Conservation (phyloP, 2,329 filamentous ascomycete genomes). For the Penicillium sp. region DNA sequence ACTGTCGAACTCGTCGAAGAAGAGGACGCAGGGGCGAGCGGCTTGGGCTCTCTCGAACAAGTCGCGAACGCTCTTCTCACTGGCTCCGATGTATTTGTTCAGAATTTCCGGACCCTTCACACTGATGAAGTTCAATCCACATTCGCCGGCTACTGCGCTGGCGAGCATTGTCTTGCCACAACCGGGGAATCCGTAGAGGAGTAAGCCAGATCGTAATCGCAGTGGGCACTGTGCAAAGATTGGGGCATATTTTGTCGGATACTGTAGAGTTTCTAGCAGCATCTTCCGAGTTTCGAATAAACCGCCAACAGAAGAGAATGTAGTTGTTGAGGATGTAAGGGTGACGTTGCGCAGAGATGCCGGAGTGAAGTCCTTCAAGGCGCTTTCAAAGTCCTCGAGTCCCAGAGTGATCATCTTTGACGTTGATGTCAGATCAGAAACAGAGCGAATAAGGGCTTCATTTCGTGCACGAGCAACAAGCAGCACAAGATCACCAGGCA, state of each 20-base stretch:
- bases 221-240: constrained; percentile 96
- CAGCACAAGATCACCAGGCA: constrained; percentile 88
- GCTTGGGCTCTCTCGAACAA: constrained; percentile 88
- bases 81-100: constrained; percentile 98
- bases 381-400: constrained; percentile 75
- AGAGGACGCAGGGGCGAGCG: constrained; percentile 87
- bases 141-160: constrained; percentile 95
- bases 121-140: constrained; percentile 95
- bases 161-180: constrained; percentile 96
- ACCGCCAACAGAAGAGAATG: constrained; percentile 88
- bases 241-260: constrained; percentile 95
- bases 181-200: constrained; percentile 92
- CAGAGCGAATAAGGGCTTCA: constrained; percentile 84
- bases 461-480: constrained; percentile 85
- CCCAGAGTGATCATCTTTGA: constrained; percentile 63
- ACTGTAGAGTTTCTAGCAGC: constrained; percentile 92
- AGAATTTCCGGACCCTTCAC: constrained; percentile 98
- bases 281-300: constrained; percentile 81
- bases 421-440: constrained; percentile 55
- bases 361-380: constrained; percentile 88
- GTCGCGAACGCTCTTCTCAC: constrained; percentile 92
- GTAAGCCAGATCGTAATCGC: constrained; percentile 85
- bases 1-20: constrained; percentile 98
- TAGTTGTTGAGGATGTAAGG: constrained; percentile 86
- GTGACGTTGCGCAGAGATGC: constrained; percentile 93